A percentile compares a stretch with the other conserved stretches of the same genome.
Conservation (phyloP, 2,329 filamentous ascomycete species). For the Ploettnerulaceae sp. region DNA sequence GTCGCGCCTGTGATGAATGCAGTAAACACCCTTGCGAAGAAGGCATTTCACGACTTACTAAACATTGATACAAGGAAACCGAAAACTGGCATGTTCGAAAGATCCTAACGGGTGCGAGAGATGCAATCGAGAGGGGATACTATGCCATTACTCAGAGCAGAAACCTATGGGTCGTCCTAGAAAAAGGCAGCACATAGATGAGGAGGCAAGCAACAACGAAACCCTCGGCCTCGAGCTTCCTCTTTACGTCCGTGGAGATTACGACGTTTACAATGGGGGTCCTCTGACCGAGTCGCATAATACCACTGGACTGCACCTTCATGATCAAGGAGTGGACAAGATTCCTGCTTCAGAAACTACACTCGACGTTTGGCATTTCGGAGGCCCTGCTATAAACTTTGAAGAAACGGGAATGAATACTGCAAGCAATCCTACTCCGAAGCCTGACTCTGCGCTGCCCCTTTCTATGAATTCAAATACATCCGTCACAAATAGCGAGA, state of each 20-base stretch:
- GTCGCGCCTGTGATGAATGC: slow-evolving; percentile 63
- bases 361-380: slow-evolving; percentile 23
- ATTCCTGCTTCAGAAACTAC: not conserved
- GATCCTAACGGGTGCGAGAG: slow-evolving; percentile 54
- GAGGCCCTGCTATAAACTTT: slow-evolving; percentile 14
- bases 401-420: too few relatives aligned
- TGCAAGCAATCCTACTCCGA: too few relatives aligned
- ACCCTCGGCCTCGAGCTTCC: slow-evolving; percentile 12
- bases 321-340: too few relatives aligned
- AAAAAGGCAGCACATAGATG: slow-evolving; percentile 44
- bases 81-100: slow-evolving; percentile 63
- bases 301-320: slow-evolving; percentile 4
- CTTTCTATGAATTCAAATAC: slow-evolving; percentile 16
- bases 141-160: slow-evolving; percentile 58
- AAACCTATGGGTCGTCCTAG: slow-evolving; percentile 63
- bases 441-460: slow-evolving; percentile 4
- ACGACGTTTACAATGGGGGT: slow-evolving; percentile 14
- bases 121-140: slow-evolving; percentile 52
- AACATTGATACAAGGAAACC: slow-evolving; percentile 43
- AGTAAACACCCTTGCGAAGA: slow-evolving; percentile 46
- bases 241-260: not conserved
- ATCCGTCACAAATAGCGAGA: slow-evolving; percentile 18
- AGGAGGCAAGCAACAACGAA: slow-evolving; percentile 3
- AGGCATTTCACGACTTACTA: slow-evolving; percentile 27
- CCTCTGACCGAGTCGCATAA: slow-evolving; percentile 23